Evolutionary conservation across 768 basidiomycete species (phyloP).

Genomic region (Jaapia argillacea): DNA sequence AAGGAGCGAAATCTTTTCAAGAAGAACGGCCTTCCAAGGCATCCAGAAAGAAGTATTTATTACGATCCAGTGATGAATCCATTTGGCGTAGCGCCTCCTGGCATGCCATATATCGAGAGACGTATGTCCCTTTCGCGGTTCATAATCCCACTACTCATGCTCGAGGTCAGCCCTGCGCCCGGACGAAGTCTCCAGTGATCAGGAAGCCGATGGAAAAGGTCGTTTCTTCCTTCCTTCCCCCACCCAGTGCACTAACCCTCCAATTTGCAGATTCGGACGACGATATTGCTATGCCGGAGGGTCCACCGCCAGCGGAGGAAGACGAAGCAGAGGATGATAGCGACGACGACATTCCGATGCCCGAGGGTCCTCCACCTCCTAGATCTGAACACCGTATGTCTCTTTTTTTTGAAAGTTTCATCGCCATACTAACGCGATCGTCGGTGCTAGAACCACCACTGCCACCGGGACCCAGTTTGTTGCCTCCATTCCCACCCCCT

Average conservation of each 20-base stretch:
- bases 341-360: conserved; percentile 87
- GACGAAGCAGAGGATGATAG: conserved; percentile 36
- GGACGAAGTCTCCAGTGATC: conserved; percentile 56
- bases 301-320: conserved; percentile 47
- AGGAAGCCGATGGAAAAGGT: conserved; percentile 38
- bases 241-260: not conserved
- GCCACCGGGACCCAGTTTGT: conserved; percentile 15
- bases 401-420: not conserved
- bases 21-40: conserved; percentile 75
- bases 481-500: conserved; percentile 17
- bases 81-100: conserved; percentile 87
- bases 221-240: not conserved
- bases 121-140: conserved; percentile 38
- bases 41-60: conserved; percentile 89
- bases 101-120: conserved; percentile 90
- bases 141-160: not conserved
- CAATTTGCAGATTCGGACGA: conserved; percentile 30
- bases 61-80: conserved; percentile 93
- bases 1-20: conserved; percentile 64
- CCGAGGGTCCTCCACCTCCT: conserved; percentile 62
- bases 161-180: conserved; percentile 39
- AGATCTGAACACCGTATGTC: conserved; percentile 7
- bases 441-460: conserved; percentile 14
- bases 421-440: not conserved
- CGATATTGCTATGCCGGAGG: conserved; percentile 57